Conservation (phyloP, 352 stramenopile species). For the Pythium coloratum region DNA sequence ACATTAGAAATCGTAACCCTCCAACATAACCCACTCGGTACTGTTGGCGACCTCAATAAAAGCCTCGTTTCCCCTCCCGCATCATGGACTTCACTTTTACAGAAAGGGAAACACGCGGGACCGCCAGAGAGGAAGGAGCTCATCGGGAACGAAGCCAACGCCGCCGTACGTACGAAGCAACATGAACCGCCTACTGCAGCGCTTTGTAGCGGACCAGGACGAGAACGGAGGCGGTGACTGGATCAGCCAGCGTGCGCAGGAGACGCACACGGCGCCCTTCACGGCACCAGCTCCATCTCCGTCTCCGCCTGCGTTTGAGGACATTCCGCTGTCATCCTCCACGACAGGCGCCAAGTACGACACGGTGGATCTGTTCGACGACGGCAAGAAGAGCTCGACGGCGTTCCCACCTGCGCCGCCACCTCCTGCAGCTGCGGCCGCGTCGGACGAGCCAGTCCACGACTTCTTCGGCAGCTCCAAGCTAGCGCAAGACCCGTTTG, state of each 20-base stretch:
- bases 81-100: constrained; percentile 1
- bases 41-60: background rate
- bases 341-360: constrained; percentile 26
- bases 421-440: background rate
- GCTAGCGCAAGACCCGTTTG: constrained; percentile 4
- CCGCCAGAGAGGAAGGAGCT: background rate
- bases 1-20: background rate
- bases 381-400: constrained; percentile 5
- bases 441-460: background rate
- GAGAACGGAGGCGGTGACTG: constrained; percentile 18
- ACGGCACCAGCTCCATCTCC: background rate
- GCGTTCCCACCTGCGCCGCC: constrained; percentile 8
- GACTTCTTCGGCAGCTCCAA: constrained; percentile 13
- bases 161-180: background rate
- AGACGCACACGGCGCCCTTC: constrained; percentile 12
- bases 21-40: background rate
- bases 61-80: constrained; percentile 1
- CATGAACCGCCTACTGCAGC: constrained; percentile 69
- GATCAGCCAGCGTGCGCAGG: constrained; percentile 23
- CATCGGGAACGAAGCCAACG: background rate
- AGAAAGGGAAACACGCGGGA: constrained; percentile 4
- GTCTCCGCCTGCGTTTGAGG: constrained; percentile 22
- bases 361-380: constrained; percentile 34
- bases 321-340: constrained; percentile 36
- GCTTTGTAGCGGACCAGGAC: constrained; percentile 41